Percentiles rank a stretch among this genome's conserved stretches.
These are phyloP conservation scores for Hericium coralloides DNA, from an alignment of 768 basidiomycete species.

Conservation along the genomic window DNA sequence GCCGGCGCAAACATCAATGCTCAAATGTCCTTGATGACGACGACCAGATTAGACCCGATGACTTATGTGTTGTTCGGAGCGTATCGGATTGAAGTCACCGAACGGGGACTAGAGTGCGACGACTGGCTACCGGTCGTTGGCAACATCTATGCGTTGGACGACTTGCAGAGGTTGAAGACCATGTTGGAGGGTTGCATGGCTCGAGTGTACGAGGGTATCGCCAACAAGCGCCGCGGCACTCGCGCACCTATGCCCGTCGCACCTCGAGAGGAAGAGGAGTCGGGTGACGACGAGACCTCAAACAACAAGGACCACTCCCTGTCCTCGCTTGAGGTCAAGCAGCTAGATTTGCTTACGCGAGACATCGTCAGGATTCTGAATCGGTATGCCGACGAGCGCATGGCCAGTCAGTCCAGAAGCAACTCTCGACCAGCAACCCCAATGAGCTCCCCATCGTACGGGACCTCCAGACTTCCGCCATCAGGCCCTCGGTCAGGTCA, in stretches of 20 bases:
- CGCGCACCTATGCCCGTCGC: conserved; percentile 25
- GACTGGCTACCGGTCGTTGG: conserved; percentile 84
- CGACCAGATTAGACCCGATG: conserved; percentile 81
- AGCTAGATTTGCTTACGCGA: conserved; percentile 66
- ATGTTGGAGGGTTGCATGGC: conserved; percentile 79
- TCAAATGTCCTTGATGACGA: conserved; percentile 64
- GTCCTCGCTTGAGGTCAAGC: conserved; percentile 58
- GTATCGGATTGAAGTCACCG: conserved; percentile 59
- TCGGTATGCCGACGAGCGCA: conserved; percentile 58
- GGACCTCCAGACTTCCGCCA: conserved; percentile 27
- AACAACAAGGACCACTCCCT: conserved; percentile 41
- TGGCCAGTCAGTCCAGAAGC: conserved; percentile 43
- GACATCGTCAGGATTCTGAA: conserved; percentile 70
- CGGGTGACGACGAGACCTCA: conserved; percentile 46
- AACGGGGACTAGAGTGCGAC: conserved; percentile 77
- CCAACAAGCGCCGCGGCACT: conserved; percentile 29
- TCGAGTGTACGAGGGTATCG: conserved; percentile 84
- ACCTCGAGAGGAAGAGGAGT: conserved; percentile 44
- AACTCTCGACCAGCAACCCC: conserved; percentile 66
- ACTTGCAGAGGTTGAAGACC: conserved; percentile 72
- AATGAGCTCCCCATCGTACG: conserved; percentile 39
- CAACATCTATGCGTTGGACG: conserved; percentile 64
- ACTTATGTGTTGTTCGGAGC: conserved; percentile 90
- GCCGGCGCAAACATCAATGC: conserved; percentile 26
- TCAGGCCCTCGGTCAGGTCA: conserved; percentile 44